These are phyloP conservation scores for Leucoagaricus sp. DNA, from an alignment of 1,284 basidiomycete species.

Conservation along the genomic window DNA sequence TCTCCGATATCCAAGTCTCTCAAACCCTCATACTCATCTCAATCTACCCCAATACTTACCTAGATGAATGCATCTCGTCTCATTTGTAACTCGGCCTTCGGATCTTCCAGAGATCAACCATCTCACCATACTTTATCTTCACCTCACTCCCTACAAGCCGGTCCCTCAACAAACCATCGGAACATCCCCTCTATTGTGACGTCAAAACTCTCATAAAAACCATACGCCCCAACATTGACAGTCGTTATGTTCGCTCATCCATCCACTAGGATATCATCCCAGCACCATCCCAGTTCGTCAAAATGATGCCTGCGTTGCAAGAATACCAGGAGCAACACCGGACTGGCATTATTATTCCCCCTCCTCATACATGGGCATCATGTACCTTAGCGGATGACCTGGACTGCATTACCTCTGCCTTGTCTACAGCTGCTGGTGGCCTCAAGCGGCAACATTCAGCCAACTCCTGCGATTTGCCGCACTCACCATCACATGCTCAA, in stretches of 20 bases:
- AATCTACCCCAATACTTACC: slow-evolving; percentile 20
- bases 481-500: slow-evolving; percentile 19
- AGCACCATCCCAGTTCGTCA: background rate
- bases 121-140: slow-evolving; percentile 21
- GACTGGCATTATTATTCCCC: background rate
- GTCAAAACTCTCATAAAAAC: too few species aligned
- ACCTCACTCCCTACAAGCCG: slow-evolving; percentile 11
- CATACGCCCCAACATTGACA: too few species aligned
- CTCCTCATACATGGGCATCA: background rate
- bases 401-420: background rate
- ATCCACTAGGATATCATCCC: background rate
- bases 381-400: background rate
- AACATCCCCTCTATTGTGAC: too few species aligned
- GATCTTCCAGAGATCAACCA: slow-evolving; percentile 17
- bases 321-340: background rate
- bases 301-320: background rate
- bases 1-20: slow-evolving; percentile 19
- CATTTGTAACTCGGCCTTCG: slow-evolving; percentile 16
- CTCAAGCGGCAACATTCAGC: background rate
- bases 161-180: too few species aligned
- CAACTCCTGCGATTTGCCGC: background rate
- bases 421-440: background rate
- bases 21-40: slow-evolving; percentile 23
- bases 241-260: too few species aligned
- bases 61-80: slow-evolving; percentile 21